phyloP scores from a whole-genome alignment of 345 rosid genomes.

The Theobroma cacao region DNA sequence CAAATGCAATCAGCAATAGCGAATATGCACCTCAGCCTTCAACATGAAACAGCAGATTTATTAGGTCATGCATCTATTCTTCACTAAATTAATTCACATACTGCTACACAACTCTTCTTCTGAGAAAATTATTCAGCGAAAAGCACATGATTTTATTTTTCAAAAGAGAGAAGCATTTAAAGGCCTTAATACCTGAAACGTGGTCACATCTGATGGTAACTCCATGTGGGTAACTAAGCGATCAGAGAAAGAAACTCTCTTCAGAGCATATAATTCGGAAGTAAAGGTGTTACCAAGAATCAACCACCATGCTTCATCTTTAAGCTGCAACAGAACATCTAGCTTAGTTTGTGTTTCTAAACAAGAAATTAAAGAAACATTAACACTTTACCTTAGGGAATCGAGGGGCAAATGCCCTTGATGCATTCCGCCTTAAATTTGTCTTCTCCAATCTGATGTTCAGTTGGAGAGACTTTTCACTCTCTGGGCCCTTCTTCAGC shows the following conservation, averaged over 20 bases:
- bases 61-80: background rate
- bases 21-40: background rate
- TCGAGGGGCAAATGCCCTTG: slow-evolving; percentile 83
- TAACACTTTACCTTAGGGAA: slow-evolving; percentile 73
- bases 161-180: background rate
- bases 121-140: background rate
- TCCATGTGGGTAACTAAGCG: slow-evolving; percentile 69
- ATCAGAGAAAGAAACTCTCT: slow-evolving; percentile 80
- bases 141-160: background rate
- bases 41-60: background rate
- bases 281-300: slow-evolving; percentile 72
- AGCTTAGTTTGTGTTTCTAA: slow-evolving; percentile 14
- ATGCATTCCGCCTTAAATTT: slow-evolving; percentile 49
- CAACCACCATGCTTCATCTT: slow-evolving; percentile 99
- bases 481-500: slow-evolving; percentile 45
- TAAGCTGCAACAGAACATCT: slow-evolving; percentile 45
- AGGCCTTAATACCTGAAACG: slow-evolving; percentile 50
- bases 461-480: slow-evolving; percentile 36
- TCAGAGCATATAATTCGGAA: slow-evolving; percentile 72
- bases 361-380: background rate
- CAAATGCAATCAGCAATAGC: background rate
- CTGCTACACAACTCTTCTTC: background rate
- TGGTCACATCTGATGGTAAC: slow-evolving; percentile 50
- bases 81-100: background rate
- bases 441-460: slow-evolving; percentile 69